phyloP scores from a whole-genome alignment of 768 basidiomycete genomes.

The Pisolithus albus region DNA sequence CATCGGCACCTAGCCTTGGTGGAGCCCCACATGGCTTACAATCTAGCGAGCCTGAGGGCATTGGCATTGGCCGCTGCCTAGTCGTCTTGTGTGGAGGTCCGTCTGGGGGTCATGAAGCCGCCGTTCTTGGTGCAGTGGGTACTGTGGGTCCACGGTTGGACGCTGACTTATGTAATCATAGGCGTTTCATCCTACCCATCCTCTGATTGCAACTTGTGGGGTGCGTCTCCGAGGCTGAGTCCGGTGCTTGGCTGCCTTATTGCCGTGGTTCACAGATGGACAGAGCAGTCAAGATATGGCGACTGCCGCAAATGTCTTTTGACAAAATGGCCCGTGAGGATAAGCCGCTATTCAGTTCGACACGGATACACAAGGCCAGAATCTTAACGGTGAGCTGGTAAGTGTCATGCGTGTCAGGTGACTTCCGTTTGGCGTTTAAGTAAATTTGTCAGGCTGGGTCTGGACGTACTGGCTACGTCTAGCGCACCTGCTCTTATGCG shows the following conservation, averaged over 20 bases:
- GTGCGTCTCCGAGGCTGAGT: conserved; percentile 33
- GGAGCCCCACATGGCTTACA: conserved; percentile 68
- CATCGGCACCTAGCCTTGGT: conserved; percentile 42
- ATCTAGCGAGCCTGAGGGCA: conserved; percentile 52
- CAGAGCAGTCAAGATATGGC: conserved; percentile 72
- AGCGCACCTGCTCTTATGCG: conserved; percentile 48
- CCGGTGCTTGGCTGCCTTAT: not conserved
- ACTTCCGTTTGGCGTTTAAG: not conserved
- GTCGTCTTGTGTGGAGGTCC: conserved; percentile 61
- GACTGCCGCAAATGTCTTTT: conserved; percentile 35
- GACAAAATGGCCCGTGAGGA: conserved; percentile 53
- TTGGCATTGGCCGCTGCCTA: conserved; percentile 52
- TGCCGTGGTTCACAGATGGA: conserved; percentile 46
- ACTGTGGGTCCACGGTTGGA: not conserved
- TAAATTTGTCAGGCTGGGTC: conserved; percentile 39
- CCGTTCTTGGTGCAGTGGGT: conserved; percentile 59
- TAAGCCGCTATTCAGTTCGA: conserved; percentile 69
- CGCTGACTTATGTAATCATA: conserved; percentile 17
- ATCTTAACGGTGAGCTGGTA: conserved; percentile 63
- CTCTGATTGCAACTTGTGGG: conserved; percentile 72
- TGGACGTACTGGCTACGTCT: conserved; percentile 50
- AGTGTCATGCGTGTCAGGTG: conserved; percentile 2
- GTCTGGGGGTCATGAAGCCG: conserved; percentile 67
- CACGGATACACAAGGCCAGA: conserved; percentile 56
- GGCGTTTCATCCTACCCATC: conserved; percentile 62